phyloP scores from a whole-genome alignment of 305 asterid genomes.

The Fraxinus sp. region DNA sequence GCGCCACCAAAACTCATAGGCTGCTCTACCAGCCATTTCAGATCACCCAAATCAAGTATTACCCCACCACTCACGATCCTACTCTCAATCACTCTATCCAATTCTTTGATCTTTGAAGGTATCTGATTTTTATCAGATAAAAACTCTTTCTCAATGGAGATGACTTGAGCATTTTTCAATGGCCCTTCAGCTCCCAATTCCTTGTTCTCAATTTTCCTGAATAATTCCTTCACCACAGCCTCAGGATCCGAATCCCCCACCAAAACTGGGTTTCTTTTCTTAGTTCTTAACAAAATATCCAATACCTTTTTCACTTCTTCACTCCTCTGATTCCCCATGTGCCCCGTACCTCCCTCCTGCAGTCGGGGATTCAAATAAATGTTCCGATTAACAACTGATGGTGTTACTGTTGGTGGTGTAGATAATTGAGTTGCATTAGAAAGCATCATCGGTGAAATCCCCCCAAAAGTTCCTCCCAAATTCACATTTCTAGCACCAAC shows the following conservation, averaged over 20 bases:
- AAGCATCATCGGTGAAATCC: slow-evolving; percentile 41
- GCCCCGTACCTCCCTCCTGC: slow-evolving; percentile 32
- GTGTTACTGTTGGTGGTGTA: slow-evolving; percentile 10
- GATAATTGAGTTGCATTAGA: slow-evolving; percentile 29
- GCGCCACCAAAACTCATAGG: slow-evolving; percentile 35
- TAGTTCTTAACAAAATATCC: slow-evolving; percentile 57
- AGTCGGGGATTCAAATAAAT: slow-evolving; percentile 60
- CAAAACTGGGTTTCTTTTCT: slow-evolving; percentile 73
- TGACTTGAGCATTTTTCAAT: slow-evolving; percentile 48
- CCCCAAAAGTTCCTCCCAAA: slow-evolving; percentile 38
- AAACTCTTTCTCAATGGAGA: slow-evolving; percentile 53
- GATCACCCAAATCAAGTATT: slow-evolving; percentile 83
- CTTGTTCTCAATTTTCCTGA: slow-evolving; percentile 48
- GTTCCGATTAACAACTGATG: slow-evolving; percentile 38
- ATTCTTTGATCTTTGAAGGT: slow-evolving; percentile 49
- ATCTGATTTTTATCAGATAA: slow-evolving; percentile 45
- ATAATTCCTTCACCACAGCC: slow-evolving; percentile 58
- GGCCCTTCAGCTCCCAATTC: slow-evolving; percentile 41
- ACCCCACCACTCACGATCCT: slow-evolving; percentile 51
- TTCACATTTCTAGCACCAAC: slow-evolving; percentile 26
- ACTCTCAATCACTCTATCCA: slow-evolving; percentile 48
- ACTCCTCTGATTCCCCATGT: slow-evolving; percentile 36
- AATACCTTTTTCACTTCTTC: slow-evolving; percentile 65
- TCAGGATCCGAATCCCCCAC: slow-evolving; percentile 80
- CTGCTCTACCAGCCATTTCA: slow-evolving; percentile 93